Base-by-base conservation (phyloP, 164 flowering plant species). In the Cinnamomum micranthum region DNA sequence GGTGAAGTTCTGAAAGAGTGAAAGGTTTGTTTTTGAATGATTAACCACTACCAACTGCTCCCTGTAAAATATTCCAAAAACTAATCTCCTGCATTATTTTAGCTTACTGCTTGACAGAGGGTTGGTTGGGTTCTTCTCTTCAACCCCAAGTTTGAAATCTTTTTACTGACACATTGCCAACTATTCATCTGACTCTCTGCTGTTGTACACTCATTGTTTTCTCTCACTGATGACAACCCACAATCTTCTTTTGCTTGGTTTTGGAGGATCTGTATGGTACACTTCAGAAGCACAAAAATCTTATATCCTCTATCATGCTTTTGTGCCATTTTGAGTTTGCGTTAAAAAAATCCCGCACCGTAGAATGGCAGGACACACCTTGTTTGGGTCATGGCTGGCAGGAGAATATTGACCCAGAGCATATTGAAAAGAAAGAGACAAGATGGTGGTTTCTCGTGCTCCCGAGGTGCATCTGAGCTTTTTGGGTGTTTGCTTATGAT, bases 101-200 rank as follows among this genome's bases (percentile, higher is more conserved):
- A 27, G 2, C 41, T 14, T 17, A 17, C 69, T 27, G 47, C 50
- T 7, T 14, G 22, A 23, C 62, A 82, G 28, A n/a, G 7, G 28
- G 27, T 64, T 64, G 67, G 66, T 28, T 27, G 50, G 76, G 91
- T 87, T 86, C 90, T 87, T 89, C 96, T 84, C 98, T 91, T 93
- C 86, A 86, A 81, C 76, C 27, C 86, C 91, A 93, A 93, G 89
- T 75, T 28, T 81, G 81, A 82, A 74, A 70, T 79, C 47, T 86
- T 85, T 85, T 85, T 84, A 89, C 98, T 88, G 96, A 93, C 96
- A 91, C 90, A 86, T 79, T 87, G 93, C 93, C 94, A 87, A 87
- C 93, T 84, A 81, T 85, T 72, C 80, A 84, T 79, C 86, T 82
- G 83, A 74, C 81, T 78, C 76, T 72, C 84, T 87, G 95, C 94